A percentile compares a stretch with the other conserved stretches of the same genome.
phyloP scores from a whole-genome alignment of 371 early-diverging fungal species.

The Capniomyces stellatus region DNA sequence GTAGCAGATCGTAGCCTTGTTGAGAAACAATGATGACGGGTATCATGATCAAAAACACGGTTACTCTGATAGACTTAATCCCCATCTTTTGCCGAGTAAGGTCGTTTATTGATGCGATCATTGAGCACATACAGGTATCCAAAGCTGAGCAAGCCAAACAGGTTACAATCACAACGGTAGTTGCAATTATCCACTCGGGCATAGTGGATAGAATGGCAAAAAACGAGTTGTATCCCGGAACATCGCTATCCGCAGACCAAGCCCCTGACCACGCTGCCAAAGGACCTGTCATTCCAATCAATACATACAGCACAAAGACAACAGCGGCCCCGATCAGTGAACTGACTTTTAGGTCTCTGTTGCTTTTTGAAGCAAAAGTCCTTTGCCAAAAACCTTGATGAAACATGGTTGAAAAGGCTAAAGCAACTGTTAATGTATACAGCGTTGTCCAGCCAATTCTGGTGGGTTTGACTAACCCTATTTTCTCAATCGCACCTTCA shows the following conservation, averaged over 20 bases:
- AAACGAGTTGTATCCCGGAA: conserved; percentile 23
- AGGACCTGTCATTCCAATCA: conserved; percentile 25
- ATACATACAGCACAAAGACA: conserved; percentile 16
- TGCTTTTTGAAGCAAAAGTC: conserved; percentile 25
- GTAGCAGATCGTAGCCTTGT: conserved; percentile 20
- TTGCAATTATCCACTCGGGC: conserved; percentile 22
- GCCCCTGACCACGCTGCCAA: conserved; percentile 27
- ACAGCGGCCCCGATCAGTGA: conserved; percentile 20
- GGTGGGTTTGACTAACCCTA: conserved; percentile 26
- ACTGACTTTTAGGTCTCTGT: conserved; percentile 21
- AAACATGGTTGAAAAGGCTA: conserved; percentile 25
- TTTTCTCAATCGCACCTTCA: conserved; percentile 14
- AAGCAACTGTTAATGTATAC: conserved; percentile 23
- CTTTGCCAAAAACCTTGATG: conserved; percentile 32
- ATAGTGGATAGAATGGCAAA: conserved; percentile 23
- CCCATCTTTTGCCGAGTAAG: conserved; percentile 16
- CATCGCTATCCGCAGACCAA: conserved; percentile 19
- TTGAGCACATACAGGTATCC: conserved; percentile 24
- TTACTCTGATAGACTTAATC: conserved; percentile 16
- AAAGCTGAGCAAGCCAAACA: conserved; percentile 27
- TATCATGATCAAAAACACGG: conserved; percentile 17
- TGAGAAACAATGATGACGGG: conserved; percentile 21
- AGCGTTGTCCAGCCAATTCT: conserved; percentile 28
- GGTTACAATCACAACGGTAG: conserved; percentile 21
- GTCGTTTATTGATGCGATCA: conserved; percentile 26